Conservation (phyloP, 352 stramenopile species). For the Pythium brachiatum region DNA sequence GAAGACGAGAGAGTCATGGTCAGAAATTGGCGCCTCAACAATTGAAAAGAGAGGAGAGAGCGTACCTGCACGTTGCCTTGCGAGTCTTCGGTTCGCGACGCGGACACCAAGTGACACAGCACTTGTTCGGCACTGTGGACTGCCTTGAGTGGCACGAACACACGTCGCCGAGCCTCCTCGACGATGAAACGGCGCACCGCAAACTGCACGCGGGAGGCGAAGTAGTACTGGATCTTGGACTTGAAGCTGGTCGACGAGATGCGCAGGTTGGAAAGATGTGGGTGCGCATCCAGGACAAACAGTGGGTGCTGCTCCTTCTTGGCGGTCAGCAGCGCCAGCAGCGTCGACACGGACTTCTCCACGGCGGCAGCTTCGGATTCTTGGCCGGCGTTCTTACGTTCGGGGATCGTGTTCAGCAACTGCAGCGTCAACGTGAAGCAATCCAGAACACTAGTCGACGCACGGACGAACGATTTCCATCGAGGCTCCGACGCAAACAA, state of each 20-base stretch:
- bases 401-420: slow-evolving; percentile 27
- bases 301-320: slow-evolving; percentile 28
- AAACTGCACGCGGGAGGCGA: slow-evolving; percentile 31
- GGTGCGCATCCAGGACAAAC: slow-evolving; percentile 28
- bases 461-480: slow-evolving; percentile 23
- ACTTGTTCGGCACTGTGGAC: slow-evolving; percentile 46
- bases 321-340: slow-evolving; percentile 22
- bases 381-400: slow-evolving; percentile 22
- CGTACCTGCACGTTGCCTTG: slow-evolving; percentile 72
- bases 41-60: neutral
- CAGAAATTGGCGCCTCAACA: neutral
- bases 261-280: slow-evolving; percentile 30
- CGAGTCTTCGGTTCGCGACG: slow-evolving; percentile 55
- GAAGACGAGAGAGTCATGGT: neutral
- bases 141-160: slow-evolving; percentile 31
- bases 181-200: slow-evolving; percentile 28
- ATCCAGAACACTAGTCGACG: slow-evolving; percentile 26
- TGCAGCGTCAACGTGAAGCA: slow-evolving; percentile 31
- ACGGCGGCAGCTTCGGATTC: slow-evolving; percentile 23
- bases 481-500: slow-evolving; percentile 21
- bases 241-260: slow-evolving; percentile 27
- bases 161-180: slow-evolving; percentile 25
- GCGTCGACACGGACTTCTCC: slow-evolving; percentile 27
- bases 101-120: slow-evolving; percentile 57
- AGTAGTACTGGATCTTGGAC: slow-evolving; percentile 30